These are phyloP conservation scores for Phytophthora boehmeriae DNA, from an alignment of 352 stramenopile genomes.

Conservation along the genomic window DNA sequence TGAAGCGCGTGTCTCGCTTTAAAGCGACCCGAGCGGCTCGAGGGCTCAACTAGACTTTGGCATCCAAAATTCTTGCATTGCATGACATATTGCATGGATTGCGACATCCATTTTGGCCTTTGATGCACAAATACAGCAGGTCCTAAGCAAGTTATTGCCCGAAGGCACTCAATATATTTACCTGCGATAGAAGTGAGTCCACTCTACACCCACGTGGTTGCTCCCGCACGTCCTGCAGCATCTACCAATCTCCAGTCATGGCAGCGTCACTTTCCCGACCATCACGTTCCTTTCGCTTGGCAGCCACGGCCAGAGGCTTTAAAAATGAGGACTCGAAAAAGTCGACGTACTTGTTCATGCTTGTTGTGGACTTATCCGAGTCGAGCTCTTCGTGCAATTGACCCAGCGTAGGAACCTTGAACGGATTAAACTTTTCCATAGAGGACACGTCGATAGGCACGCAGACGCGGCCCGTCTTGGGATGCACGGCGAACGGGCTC, in stretches of 20 bases:
- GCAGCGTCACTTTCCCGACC: constrained; percentile 70
- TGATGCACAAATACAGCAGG: constrained; percentile 12
- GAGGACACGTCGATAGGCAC: constrained; percentile 92
- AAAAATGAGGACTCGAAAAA: constrained; percentile 78
- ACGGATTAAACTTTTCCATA: constrained; percentile 89
- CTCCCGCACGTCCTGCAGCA: constrained; percentile 9
- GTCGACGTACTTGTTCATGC: constrained; percentile 75
- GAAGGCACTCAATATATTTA: constrained; percentile 42
- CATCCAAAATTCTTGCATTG: too few relatives aligned
- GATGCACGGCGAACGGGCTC: constrained; percentile 98
- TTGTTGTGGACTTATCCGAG: constrained; percentile 53
- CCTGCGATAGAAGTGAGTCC: constrained; percentile 27
- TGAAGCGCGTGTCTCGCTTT: constrained; percentile 87
- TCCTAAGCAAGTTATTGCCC: constrained; percentile 23
- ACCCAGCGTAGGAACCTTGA: constrained; percentile 84
- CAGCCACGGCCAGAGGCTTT: constrained; percentile 61
- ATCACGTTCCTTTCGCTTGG: constrained; percentile 80
- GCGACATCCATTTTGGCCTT: too few relatives aligned
- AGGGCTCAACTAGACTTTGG: constrained; percentile 19
- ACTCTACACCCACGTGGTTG: constrained; percentile 5
- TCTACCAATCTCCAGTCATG: constrained; percentile 83
- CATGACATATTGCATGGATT: too few relatives aligned
- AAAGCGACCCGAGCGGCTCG: constrained; percentile 57
- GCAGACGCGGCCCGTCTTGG: constrained; percentile 98
- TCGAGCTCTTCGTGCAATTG: constrained; percentile 87